phyloP scores from a whole-genome alignment of 208 protist species.

The Vickermania spadyakhi region DNA sequence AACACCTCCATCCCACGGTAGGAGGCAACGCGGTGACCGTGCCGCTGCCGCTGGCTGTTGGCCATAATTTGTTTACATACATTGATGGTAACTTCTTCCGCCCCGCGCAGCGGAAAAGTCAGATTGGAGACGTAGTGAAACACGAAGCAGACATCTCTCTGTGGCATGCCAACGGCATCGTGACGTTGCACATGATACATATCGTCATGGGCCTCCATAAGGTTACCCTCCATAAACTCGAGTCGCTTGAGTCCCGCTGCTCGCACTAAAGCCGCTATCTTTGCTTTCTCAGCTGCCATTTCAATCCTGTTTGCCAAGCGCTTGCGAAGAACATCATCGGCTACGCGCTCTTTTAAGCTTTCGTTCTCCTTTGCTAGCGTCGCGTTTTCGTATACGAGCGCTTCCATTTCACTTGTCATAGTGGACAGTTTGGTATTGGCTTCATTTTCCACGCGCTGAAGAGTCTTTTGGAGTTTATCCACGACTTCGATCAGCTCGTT shows the following conservation, averaged over 20 bases:
- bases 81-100: conserved; percentile 59
- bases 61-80: conserved; percentile 57
- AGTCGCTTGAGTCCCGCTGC: conserved; percentile 48
- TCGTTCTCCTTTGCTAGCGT: conserved; percentile 46
- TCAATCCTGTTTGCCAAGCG: conserved; percentile 63
- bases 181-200: conserved; percentile 64
- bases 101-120: conserved; percentile 17
- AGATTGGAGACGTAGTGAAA: conserved; percentile 51
- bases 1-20: conserved; percentile 49
- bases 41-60: conserved; percentile 18
- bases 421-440: conserved; percentile 36
- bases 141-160: conserved; percentile 74
- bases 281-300: conserved; percentile 46
- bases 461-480: conserved; percentile 33
- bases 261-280: conserved; percentile 42
- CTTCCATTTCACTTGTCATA: conserved; percentile 31
- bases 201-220: conserved; percentile 85
- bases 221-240: conserved; percentile 47
- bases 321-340: conserved; percentile 63
- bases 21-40: conserved; percentile 47
- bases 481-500: conserved; percentile 52
- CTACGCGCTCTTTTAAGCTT: conserved; percentile 52
- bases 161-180: conserved; percentile 44
- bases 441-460: conserved; percentile 45
- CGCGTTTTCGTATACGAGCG: conserved; percentile 20